Conservation (phyloP, 1,139 yeast species). For the Eremothecium coryli region DNA sequence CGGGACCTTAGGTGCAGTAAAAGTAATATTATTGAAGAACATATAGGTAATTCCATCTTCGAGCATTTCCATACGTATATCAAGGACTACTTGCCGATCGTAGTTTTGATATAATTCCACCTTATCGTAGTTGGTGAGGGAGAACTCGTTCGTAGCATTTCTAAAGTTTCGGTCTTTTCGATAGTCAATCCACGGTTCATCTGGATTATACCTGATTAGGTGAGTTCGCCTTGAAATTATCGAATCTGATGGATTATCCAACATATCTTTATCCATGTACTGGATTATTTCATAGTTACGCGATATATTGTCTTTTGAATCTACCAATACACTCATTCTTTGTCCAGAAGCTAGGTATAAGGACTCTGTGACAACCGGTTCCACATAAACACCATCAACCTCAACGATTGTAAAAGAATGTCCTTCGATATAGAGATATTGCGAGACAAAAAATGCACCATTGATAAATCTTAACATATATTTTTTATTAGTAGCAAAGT, state of each 20-base stretch:
- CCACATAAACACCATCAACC: slow-evolving; percentile 61
- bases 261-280: slow-evolving; percentile 53
- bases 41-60: slow-evolving; percentile 71
- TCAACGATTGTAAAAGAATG: slow-evolving; percentile 62
- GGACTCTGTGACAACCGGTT: slow-evolving; percentile 48
- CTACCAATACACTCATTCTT: slow-evolving; percentile 53
- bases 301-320: slow-evolving; percentile 39
- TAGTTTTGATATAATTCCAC: slow-evolving; percentile 44
- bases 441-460: slow-evolving; percentile 65
- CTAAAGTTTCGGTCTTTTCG: slow-evolving; percentile 9
- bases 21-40: slow-evolving; percentile 60
- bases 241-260: slow-evolving; percentile 53
- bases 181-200: slow-evolving; percentile 27
- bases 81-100: slow-evolving; percentile 50
- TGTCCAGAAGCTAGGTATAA: slow-evolving; percentile 64
- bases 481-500: slow-evolving; percentile 52
- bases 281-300: slow-evolving; percentile 56
- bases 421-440: slow-evolving; percentile 57
- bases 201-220: slow-evolving; percentile 38
- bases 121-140: slow-evolving; percentile 40
- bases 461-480: slow-evolving; percentile 56
- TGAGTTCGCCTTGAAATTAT: slow-evolving; percentile 46
- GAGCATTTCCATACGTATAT: slow-evolving; percentile 56
- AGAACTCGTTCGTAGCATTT: slow-evolving; percentile 46
- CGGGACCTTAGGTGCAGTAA: slow-evolving; percentile 57